Base-by-base conservation (phyloP, 805 yeast species). In the Candida berthetii region DNA sequence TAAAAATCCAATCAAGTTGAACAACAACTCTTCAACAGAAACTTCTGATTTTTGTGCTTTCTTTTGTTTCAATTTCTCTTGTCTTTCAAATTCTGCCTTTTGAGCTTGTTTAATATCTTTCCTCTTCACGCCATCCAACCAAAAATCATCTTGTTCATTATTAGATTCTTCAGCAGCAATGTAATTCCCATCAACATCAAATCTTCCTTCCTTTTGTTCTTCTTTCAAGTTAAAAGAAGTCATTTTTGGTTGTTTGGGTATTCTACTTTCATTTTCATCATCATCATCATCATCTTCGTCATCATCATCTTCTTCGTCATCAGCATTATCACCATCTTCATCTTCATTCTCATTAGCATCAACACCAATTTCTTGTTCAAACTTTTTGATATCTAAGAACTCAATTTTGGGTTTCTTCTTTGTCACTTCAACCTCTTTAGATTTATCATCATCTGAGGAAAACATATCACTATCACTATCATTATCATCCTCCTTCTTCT, bases 171-270 rank as follows among this genome's bases (percentile, higher is more conserved):
- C 14, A 8, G 16, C 69, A 14, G 61, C 59, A 16, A 78, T 61
- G 48, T 65, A 82, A 48, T 78, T 80, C 1, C 88, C 87, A 32
- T 72, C 74, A 31, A 61, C 67, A 48, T 82, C 88, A 52, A 80
- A 79, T 3, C 57, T 57, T 2, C 89, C 91, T 36, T 73, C 77
- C 41, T 71, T 71, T 35, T 65, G 58, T 49, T 85, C 91, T 16
- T 74, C 65, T 19, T 69, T 58, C 35, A 85, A 57, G 54, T 76
- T 72, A 59, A 85, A 85, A 0, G 85, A 74, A 44, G 84, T 90
- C 3, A 85, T 44, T 45, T 72, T 71, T 1, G 80, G 65, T 11
- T 44, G 55, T 7, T 40, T 35, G 3, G 48, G 45, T 28, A 22
- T 31, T 1, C 25, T 33, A 53, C 56, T 36, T 28, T 35, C 41